Conservation (phyloP, 441 rosid species). For the Erodium texanum region DNA sequence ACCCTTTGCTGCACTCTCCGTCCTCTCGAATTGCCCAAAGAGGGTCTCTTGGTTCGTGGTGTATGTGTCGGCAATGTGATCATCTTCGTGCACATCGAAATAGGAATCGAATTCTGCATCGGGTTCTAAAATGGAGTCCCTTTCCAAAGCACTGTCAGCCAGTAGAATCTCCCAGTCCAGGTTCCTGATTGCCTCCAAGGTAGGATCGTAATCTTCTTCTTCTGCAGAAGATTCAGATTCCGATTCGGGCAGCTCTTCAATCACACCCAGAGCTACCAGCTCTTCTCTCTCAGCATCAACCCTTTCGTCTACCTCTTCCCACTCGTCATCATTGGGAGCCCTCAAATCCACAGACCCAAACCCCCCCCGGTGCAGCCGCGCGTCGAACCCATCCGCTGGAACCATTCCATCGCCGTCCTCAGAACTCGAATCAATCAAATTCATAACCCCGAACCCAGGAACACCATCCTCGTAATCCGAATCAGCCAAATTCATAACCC, state of each 20-base stretch:
- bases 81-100: constrained; percentile 5
- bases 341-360: neutral
- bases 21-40: constrained; percentile 17
- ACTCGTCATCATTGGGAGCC: constrained; percentile 17
- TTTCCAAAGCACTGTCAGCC: constrained; percentile 12
- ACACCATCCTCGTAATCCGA: neutral
- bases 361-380: neutral
- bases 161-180: constrained; percentile 25
- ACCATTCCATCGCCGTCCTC: constrained; percentile 3
- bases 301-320: constrained; percentile 11
- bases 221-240: neutral
- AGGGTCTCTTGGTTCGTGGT: neutral
- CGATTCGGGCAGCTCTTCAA: neutral
- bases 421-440: constrained; percentile 6
- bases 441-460: constrained; percentile 8
- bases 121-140: constrained; percentile 12
- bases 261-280: neutral
- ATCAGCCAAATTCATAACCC: constrained; percentile 11
- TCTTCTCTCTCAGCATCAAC: constrained; percentile 7
- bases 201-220: neutral
- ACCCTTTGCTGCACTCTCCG: constrained; percentile 12
- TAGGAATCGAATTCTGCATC: constrained; percentile 8
- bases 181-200: constrained; percentile 4
- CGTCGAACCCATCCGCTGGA: neutral
- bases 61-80: neutral